Conservation (phyloP, 1,284 basidiomycete species). For the Bondarzewia mesenterica region DNA sequence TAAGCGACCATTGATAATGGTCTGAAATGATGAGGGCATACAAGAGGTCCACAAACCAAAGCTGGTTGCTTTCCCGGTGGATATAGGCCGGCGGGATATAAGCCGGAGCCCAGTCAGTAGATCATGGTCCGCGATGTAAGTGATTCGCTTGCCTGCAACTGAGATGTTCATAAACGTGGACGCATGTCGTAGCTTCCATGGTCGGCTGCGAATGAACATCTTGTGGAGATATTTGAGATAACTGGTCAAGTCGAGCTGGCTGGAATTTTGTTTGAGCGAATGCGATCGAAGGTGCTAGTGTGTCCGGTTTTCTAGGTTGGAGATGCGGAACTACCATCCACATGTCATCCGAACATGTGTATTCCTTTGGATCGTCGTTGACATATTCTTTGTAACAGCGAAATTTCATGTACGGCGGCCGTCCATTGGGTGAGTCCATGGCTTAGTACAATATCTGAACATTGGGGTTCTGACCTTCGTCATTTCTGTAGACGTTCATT, state of each 20-base stretch:
- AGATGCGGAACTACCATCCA: constrained; percentile 93
- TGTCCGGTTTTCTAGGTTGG: constrained; percentile 89
- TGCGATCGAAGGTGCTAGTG: constrained; percentile 86
- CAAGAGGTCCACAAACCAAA: too few relatives aligned
- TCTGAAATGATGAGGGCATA: too few relatives aligned
- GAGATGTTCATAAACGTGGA: too few relatives aligned
- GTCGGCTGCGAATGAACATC: constrained; percentile 98
- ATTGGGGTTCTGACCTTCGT: not conserved
- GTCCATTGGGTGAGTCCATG: constrained; percentile 77
- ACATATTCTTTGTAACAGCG: constrained; percentile 33
- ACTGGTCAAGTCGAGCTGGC: constrained; percentile 92
- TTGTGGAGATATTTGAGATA: constrained; percentile 97
- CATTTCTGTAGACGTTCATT: constrained; percentile 68
- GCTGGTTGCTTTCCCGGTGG: too few relatives aligned
- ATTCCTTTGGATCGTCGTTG: constrained; percentile 3
- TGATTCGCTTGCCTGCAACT: constrained; percentile 18
- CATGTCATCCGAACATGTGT: constrained; percentile 25
- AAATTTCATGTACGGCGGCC: constrained; percentile 92
- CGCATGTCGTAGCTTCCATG: constrained; percentile 74
- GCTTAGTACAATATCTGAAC: not conserved
- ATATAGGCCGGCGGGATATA: constrained; percentile 22
- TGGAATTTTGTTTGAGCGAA: constrained; percentile 88
- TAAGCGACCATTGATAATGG: too few relatives aligned
- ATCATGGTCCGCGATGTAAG: constrained; percentile 96
- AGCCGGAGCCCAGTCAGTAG: constrained; percentile 85